A percentile compares a stretch with the other conserved stretches of the same genome.
Conservation (phyloP, 139 green algal genomes). For the Diplosphaera chodatii region DNA sequence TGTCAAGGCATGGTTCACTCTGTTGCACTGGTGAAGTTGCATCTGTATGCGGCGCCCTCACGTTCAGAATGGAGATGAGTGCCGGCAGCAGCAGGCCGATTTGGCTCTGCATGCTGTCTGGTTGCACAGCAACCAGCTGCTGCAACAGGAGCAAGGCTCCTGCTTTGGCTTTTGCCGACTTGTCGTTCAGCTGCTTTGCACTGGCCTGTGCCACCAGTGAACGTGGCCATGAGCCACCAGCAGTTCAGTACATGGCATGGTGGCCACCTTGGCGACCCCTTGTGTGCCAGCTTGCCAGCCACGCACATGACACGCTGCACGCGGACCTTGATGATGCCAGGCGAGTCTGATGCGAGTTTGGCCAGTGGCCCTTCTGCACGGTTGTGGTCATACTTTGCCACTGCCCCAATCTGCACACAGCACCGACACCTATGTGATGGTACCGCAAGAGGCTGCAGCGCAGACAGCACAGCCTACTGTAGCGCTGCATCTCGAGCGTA, state of each 20-base stretch:
- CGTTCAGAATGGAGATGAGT: slow-evolving; percentile 52
- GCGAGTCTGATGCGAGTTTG: slow-evolving; percentile 46
- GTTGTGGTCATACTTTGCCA: not conserved
- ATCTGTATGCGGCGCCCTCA: too few species aligned
- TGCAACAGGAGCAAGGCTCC: slow-evolving; percentile 66
- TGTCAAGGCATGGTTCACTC: too few species aligned
- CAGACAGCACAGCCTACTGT: too few species aligned
- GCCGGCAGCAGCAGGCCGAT: slow-evolving; percentile 56
- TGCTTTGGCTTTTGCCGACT: slow-evolving; percentile 66
- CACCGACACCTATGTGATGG: too few species aligned
- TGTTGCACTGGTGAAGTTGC: too few species aligned
- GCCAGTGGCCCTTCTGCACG: slow-evolving; percentile 11
- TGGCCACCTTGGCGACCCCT: too few species aligned
- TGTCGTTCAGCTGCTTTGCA: slow-evolving; percentile 62
- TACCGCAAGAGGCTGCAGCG: too few species aligned
- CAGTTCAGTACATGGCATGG: too few species aligned
- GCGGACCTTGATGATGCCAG: slow-evolving; percentile 42
- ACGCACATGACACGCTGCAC: too few species aligned
- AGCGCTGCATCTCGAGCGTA: too few species aligned
- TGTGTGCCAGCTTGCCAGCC: too few species aligned
- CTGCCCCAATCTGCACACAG: not conserved
- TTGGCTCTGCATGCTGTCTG: slow-evolving; percentile 38
- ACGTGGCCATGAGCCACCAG: too few species aligned
- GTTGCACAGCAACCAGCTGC: slow-evolving; percentile 63
- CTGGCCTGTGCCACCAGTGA: slow-evolving; percentile 18